Percentiles rank a stretch among this genome's conserved stretches.
These are phyloP conservation scores for Talaromyces liani DNA, from an alignment of 495 filamentous ascomycete genomes.

Conservation along the genomic window DNA sequence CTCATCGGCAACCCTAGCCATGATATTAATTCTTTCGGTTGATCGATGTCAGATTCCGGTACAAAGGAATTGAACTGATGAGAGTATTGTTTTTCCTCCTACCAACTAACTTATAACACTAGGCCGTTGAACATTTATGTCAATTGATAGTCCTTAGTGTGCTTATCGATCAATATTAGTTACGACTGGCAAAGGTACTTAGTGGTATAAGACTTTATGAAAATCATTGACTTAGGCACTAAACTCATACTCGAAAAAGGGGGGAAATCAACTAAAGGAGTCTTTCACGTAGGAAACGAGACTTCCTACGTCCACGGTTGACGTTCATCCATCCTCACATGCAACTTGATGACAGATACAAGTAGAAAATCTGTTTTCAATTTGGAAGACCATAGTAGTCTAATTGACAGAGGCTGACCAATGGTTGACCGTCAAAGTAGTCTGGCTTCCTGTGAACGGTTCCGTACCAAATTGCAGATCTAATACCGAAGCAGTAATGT, in stretches of 20 bases:
- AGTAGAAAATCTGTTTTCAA: background rate
- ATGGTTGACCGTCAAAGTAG: slow-evolving; percentile 15
- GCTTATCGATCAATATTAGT: background rate
- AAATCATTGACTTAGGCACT: background rate
- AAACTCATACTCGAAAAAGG: background rate
- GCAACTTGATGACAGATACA: background rate
- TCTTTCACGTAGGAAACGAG: background rate
- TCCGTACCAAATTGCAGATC: slow-evolving; percentile 39
- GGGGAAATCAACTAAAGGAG: too few relatives aligned
- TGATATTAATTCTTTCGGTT: background rate
- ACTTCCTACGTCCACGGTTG: background rate
- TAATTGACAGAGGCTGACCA: slow-evolving; percentile 15
- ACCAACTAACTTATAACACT: background rate
- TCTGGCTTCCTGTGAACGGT: slow-evolving; percentile 29
- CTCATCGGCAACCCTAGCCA: background rate
- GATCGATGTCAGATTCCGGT: background rate
- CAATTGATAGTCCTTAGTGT: background rate
- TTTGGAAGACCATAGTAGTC: too few relatives aligned
- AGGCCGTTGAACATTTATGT: background rate
- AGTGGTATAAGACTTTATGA: background rate
- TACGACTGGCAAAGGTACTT: background rate
- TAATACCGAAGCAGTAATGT: slow-evolving; percentile 11
- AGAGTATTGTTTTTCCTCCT: background rate
- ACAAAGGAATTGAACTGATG: background rate
- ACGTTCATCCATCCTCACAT: background rate